A percentile compares a stretch with the other conserved stretches of the same genome.
Conservation (phyloP, 2,329 filamentous ascomycete species). For the Aspergillus pseudotamarii region DNA sequence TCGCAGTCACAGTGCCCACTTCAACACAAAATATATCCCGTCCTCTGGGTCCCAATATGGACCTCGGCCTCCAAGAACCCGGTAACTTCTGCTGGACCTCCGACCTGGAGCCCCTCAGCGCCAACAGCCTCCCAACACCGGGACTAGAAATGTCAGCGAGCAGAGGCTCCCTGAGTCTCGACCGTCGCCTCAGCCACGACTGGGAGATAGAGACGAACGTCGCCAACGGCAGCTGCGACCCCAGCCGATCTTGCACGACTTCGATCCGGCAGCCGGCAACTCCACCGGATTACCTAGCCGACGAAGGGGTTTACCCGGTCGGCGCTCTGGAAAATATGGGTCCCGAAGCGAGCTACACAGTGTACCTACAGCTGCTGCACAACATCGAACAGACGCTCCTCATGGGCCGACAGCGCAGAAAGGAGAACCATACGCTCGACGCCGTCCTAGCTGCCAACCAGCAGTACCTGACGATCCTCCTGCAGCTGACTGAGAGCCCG, state of each 20-base stretch:
- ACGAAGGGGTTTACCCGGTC: not conserved
- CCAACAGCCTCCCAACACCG: not conserved
- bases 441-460: constrained; percentile 15
- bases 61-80: not conserved
- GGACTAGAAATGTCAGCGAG: not conserved
- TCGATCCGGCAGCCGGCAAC: constrained; percentile 3
- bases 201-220: constrained; percentile 15
- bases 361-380: constrained; percentile 15
- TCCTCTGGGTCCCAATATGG: not conserved
- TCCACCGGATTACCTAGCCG: constrained; percentile 1
- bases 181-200: constrained; percentile 10
- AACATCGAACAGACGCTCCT: constrained; percentile 16
- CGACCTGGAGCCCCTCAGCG: constrained; percentile 2
- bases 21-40: not conserved
- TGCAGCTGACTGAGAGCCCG: constrained; percentile 9
- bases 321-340: not conserved
- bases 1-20: not conserved
- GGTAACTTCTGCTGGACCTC: constrained; percentile 14
- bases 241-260: constrained; percentile 5
- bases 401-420: constrained; percentile 1
- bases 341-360: constrained; percentile 2
- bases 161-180: not conserved
- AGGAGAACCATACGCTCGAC: constrained; percentile 9
- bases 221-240: not conserved
- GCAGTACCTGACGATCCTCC: constrained; percentile 15